Evolutionary conservation across 2,329 filamentous ascomycete species (phyloP).

Genomic region (Gliomastix tumulicola): DNA sequence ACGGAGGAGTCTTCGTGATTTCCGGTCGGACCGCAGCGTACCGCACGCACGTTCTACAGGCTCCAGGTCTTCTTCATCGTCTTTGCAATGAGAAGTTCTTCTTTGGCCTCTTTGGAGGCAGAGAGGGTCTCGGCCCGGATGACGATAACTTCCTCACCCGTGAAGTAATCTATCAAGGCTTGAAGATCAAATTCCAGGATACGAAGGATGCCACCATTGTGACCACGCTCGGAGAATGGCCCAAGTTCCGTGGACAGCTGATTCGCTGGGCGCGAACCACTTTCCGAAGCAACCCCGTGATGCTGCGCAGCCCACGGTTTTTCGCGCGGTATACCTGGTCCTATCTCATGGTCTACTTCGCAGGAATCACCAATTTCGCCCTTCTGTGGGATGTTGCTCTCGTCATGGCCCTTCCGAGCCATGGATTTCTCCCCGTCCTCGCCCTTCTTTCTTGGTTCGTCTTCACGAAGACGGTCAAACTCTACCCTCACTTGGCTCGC

Average conservation of each 20-base stretch:
- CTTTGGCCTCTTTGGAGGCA: constrained; percentile 27
- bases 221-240: constrained; percentile 42
- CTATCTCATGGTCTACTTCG: constrained; percentile 48
- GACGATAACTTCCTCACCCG: constrained; percentile 58
- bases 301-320: constrained; percentile 33
- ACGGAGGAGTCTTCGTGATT: constrained; percentile 52
- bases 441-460: constrained; percentile 46
- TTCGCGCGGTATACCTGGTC: constrained; percentile 29
- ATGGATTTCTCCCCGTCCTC: constrained; percentile 12
- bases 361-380: constrained; percentile 48
- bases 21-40: constrained; percentile 48
- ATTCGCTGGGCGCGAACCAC: constrained; percentile 52
- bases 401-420: constrained; percentile 16
- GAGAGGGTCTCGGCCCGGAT: constrained; percentile 41
- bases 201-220: constrained; percentile 36
- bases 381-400: constrained; percentile 41
- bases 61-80: constrained; percentile 27
- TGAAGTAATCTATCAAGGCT: constrained; percentile 40
- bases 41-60: constrained; percentile 40
- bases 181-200: constrained; percentile 48
- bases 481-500: constrained; percentile 41
- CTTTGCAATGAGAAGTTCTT: constrained; percentile 46
- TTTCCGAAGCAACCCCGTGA: constrained; percentile 46
- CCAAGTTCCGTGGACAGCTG: constrained; percentile 45
- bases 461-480: constrained; percentile 49